Evolutionary conservation across 2,329 filamentous ascomycete species (phyloP).

Genomic region (Colletotrichum nymphaeae): DNA sequence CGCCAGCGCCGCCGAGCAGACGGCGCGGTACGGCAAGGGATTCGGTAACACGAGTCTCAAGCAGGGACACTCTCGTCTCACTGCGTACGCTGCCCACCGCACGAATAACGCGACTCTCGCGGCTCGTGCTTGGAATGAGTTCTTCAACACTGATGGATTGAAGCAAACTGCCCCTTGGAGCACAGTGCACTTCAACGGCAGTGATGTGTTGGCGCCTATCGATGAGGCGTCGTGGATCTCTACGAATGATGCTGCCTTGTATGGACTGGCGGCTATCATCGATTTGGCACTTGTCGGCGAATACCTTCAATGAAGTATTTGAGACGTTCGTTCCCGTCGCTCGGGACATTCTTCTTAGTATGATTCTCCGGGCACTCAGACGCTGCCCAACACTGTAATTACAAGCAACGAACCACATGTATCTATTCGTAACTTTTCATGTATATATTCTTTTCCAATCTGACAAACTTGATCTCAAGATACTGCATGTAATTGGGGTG

Average conservation of each 20-base stretch:
- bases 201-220: conserved; percentile 56
- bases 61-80: conserved; percentile 69
- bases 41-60: conserved; percentile 60
- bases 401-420: neutral
- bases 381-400: neutral
- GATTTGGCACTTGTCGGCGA: conserved; percentile 56
- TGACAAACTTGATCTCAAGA: neutral
- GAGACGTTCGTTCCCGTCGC: no score
- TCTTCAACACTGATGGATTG: conserved; percentile 58
- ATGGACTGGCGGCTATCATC: conserved; percentile 68
- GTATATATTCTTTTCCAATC: neutral
- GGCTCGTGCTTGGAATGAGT: conserved; percentile 65
- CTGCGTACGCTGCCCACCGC: conserved; percentile 62
- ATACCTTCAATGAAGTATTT: neutral
- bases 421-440: neutral
- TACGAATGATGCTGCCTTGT: conserved; percentile 63
- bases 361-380: neutral
- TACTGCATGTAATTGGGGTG: no score
- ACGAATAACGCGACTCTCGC: conserved; percentile 59
- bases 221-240: conserved; percentile 68
- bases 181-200: conserved; percentile 53
- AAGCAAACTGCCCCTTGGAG: conserved; percentile 49
- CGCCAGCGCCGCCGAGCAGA: conserved; percentile 61
- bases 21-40: conserved; percentile 60
- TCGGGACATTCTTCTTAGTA: neutral